These are phyloP conservation scores for Protea cynaroides DNA, from an alignment of 164 flowering plant genomes.

Conservation along the genomic window DNA sequence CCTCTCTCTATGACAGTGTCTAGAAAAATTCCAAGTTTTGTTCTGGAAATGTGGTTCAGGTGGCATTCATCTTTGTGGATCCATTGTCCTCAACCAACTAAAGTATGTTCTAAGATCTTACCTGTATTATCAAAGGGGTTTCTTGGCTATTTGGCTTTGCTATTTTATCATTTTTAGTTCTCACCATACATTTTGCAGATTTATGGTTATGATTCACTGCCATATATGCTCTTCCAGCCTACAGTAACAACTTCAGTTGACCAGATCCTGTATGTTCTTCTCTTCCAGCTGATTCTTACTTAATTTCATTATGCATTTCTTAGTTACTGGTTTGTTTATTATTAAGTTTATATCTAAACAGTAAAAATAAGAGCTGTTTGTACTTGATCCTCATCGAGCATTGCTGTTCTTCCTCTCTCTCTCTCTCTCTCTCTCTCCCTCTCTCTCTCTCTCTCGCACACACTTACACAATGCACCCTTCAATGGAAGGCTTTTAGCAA, in stretches of 20 bases:
- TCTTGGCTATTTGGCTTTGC: neutral
- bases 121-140: neutral
- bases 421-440: no score
- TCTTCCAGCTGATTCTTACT: neutral
- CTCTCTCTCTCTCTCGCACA: no score
- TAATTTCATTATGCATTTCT: neutral
- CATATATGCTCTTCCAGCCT: conserved; percentile 51
- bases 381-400: no score
- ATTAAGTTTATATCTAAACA: no score
- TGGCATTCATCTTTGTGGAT: conserved; percentile 92
- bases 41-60: conserved; percentile 82
- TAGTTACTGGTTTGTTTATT: no score
- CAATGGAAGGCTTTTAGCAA: no score
- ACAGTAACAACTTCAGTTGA: conserved; percentile 31
- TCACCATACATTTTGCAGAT: conserved; percentile 27
- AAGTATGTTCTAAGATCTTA: conserved; percentile 28
- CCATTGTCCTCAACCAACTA: conserved; percentile 13
- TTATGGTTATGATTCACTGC: conserved; percentile 23
- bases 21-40: conserved; percentile 43
- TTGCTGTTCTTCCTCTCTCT: no score
- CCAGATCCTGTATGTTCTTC: conserved; percentile 46
- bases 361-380: no score
- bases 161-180: neutral
- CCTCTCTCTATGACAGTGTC: conserved; percentile 30
- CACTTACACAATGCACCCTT: no score